Base-by-base conservation (phyloP, 164 flowering plant species). In the Vitis cinerea region DNA sequence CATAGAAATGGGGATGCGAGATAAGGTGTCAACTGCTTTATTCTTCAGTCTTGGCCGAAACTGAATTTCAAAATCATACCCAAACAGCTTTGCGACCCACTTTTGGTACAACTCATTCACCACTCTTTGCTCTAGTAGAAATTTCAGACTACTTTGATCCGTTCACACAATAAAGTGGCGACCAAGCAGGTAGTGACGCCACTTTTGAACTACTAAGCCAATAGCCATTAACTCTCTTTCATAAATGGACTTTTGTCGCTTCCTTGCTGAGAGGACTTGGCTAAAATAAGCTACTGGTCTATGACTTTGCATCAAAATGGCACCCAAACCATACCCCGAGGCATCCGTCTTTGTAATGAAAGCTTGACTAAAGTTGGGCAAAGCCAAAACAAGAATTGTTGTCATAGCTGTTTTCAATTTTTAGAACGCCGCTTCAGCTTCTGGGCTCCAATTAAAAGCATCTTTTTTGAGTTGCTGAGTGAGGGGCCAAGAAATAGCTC, bases 301-400 rank as follows among this genome's bases (percentile, higher is more conserved):
- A 1, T 50, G 13, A 1, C 50, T 8, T 55, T 71, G 74, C 0
- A 15, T 2, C 6, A 71, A 9, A 4, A 71, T 59, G 9, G 10
- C 74, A 1, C 74, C 74, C n/a, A 71, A 9, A 2, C 58, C 74
- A 15, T 0, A 2, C 8, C 17, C 23, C 1, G 64, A 64, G n/a
- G 72, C 74, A 64, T 65, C 59, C 3, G 64, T 15, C 49, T 65
- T 51, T 4, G 58, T 10, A 4, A 9, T 31, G 17, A 65, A 71
- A 1, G 48, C 6, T 2, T 23, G 0, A 1, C 0, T 23, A 10
- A 65, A 66, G 31, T 72, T 9, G 8, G 71, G 75, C 9, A 72
- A 9, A 0, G 61, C 75, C 12, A 66, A 10, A 0, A 60, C 60
- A 4, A 55, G 75, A 0, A 17, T 10, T 0, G 10, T 29, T 2